Conservation (phyloP, 108 stramenopile genomes). For the Stephanodiscus triporus region DNA sequence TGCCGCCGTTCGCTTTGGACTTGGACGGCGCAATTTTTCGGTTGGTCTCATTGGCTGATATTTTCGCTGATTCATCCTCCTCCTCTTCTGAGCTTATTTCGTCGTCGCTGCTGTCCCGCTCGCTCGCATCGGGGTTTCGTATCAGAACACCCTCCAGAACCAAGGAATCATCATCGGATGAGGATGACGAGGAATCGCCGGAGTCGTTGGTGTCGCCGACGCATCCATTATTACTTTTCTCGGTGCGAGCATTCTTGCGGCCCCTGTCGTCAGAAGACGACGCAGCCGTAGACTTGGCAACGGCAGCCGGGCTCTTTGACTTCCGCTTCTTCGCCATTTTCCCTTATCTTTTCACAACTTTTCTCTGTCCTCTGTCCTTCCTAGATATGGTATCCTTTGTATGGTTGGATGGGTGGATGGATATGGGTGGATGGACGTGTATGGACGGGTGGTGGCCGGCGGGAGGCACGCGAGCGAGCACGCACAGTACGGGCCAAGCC, state of each 20-base stretch:
- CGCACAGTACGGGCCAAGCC: no score
- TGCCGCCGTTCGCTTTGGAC: not conserved
- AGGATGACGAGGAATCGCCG: conserved; percentile 32
- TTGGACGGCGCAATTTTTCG: not conserved
- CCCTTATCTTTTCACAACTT: no score
- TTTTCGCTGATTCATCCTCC: conserved; percentile 39
- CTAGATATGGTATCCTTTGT: no score
- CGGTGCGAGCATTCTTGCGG: conserved; percentile 17
- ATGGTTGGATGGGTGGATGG: no score
- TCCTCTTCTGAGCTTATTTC: conserved; percentile 42
- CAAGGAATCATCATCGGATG: conserved; percentile 53
- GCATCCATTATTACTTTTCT: conserved; percentile 21
- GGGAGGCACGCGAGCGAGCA: no score
- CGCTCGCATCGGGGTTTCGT: conserved; percentile 68
- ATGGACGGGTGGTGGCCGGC: no score
- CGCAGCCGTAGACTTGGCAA: conserved; percentile 26
- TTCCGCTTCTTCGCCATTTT: conserved; percentile 36
- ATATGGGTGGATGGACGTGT: no score
- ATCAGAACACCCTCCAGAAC: conserved; percentile 76
- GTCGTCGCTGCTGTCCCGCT: conserved; percentile 52
- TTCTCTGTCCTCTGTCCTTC: no score
- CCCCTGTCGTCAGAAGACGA: conserved; percentile 9
- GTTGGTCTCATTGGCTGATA: conserved; percentile 33
- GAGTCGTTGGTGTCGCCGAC: conserved; percentile 26
- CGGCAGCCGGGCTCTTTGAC: conserved; percentile 28